Evolutionary conservation across 164 flowering plant species (phyloP), one percentile per base, ranked within the genome.

Genomic region (Paratinospora sagittata): DNA sequence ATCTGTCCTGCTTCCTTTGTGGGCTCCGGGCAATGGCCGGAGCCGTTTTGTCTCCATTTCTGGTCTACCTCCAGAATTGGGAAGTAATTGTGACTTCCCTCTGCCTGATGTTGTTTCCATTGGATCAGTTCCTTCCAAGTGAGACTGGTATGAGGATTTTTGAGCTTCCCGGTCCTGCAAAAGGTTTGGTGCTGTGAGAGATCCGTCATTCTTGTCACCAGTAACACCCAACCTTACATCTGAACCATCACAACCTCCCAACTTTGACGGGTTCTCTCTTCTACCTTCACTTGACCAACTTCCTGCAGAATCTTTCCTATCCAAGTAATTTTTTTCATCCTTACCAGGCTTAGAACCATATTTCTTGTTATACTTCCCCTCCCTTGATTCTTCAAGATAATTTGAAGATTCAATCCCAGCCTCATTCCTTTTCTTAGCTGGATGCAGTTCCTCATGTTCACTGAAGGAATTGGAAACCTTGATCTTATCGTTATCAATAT

Each of bases 291-390:
- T 74, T 26, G 70, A 68, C 70, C 71, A 37, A 70, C 81, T 84
- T 62, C 81, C 82, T 19, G 70, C 65, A 73, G 78, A 23, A 74
- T 80, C 85, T 74, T 82, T 86, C 80, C 81, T 85, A 52, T 68
- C 75, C 39, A 52, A 36, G 69, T 58, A 27, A 72, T 72, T 78
- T 27, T 80, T 80, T 69, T 81, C 88, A 73, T 52, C 71, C 70
- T 77, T 85, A 7, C 63, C 74, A 27, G 78, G 58, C 70, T 77
- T 81, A 45, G 55, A 60, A 27, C 75, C 78, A 70, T 24, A 34
- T 70, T 74, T 84, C 49, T 82, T 84, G 67, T 72, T 81, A 71
- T 64, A 67, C 77, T 77, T 84, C 27, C 73, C 79, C 70, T 78
- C 82, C 74, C 73, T 84, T 26, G 71, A 78, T 63, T 79, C 85